These are phyloP conservation scores for Neocatenulostroma microsporum DNA, from an alignment of 2,329 filamentous ascomycete genomes.

Conservation along the genomic window DNA sequence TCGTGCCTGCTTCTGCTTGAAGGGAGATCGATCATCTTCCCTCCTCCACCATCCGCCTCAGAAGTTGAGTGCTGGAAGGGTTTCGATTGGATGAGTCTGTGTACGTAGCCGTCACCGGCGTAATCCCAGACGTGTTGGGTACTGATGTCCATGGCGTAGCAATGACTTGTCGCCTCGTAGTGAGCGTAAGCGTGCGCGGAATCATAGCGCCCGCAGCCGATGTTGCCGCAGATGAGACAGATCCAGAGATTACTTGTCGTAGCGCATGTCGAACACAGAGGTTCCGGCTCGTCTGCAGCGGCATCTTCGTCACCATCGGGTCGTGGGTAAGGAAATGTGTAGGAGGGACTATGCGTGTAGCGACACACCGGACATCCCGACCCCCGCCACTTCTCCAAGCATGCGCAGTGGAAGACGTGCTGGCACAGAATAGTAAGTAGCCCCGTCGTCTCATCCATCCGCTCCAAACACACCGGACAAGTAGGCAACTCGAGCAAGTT, in stretches of 20 bases:
- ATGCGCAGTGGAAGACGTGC: constrained; percentile 95
- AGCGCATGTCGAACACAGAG: constrained; percentile 75
- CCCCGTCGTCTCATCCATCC: constrained; percentile 96
- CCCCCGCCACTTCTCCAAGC: constrained; percentile 91
- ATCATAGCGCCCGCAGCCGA: constrained; percentile 92
- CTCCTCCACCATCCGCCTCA: constrained; percentile 55
- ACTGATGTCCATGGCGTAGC: constrained; percentile 84
- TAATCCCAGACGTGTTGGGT: constrained; percentile 99
- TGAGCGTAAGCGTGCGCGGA: constrained; percentile 87
- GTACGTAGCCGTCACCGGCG: constrained; percentile 88
- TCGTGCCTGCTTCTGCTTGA: constrained; percentile 33
- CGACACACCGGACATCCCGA: constrained; percentile 90
- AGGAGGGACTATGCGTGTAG: constrained; percentile 62
- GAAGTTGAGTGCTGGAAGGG: no score
- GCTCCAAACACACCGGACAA: constrained; percentile 90
- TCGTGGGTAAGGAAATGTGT: constrained; percentile 31
- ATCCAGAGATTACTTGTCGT: constrained; percentile 83
- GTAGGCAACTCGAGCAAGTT: constrained; percentile 86
- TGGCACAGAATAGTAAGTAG: constrained; percentile 94
- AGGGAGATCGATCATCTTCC: constrained; percentile 85
- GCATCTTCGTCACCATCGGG: constrained; percentile 20
- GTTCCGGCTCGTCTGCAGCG: constrained; percentile 46
- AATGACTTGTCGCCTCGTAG: constrained; percentile 82
- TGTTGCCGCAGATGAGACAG: constrained; percentile 84
- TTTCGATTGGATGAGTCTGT: constrained; percentile 89